Evolutionary conservation across 1,284 basidiomycete genomes (phyloP).

Genomic region (Cutaneotrichosporon curvatum): DNA sequence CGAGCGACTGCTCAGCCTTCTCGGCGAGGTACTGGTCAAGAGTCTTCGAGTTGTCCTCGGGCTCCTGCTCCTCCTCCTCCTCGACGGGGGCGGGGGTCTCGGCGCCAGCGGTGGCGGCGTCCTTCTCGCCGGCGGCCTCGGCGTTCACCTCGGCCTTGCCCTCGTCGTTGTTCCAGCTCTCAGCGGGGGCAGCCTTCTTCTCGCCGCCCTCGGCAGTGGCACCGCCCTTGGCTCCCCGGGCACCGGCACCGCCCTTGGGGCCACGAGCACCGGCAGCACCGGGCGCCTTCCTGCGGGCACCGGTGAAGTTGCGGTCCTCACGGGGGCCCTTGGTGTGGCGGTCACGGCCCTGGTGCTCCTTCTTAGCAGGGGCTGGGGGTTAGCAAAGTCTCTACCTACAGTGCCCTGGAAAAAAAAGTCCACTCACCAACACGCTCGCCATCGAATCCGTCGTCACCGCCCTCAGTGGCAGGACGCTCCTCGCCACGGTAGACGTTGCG

Average conservation of each 20-base stretch:
- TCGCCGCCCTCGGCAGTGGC: slow-evolving; percentile 55
- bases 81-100: slow-evolving; percentile 34
- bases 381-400: too few relatives aligned
- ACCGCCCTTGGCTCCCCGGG: slow-evolving; percentile 22
- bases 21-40: slow-evolving; percentile 48
- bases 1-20: slow-evolving; percentile 33
- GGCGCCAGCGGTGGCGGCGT: slow-evolving; percentile 29
- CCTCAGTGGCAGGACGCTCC: slow-evolving; percentile 23
- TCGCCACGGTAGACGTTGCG: slow-evolving; percentile 30
- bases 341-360: slow-evolving; percentile 33
- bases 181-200: slow-evolving; percentile 62
- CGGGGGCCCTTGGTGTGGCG: slow-evolving; percentile 44
- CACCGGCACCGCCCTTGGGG: slow-evolving; percentile 21
- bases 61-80: slow-evolving; percentile 56
- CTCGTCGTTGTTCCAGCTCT: slow-evolving; percentile 86
- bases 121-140: slow-evolving; percentile 34
- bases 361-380: slow-evolving; percentile 26
- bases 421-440: slow-evolving; percentile 45
- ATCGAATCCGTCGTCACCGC: slow-evolving; percentile 38
- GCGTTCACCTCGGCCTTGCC: slow-evolving; percentile 65
- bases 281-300: slow-evolving; percentile 30
- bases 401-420: not conserved
- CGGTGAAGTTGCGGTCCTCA: slow-evolving; percentile 28
- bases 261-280: slow-evolving; percentile 32
- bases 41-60: slow-evolving; percentile 77